phyloP scores from a whole-genome alignment of 225 moss, liverwort and hornwort species.

The Marchantia paleacea region DNA sequence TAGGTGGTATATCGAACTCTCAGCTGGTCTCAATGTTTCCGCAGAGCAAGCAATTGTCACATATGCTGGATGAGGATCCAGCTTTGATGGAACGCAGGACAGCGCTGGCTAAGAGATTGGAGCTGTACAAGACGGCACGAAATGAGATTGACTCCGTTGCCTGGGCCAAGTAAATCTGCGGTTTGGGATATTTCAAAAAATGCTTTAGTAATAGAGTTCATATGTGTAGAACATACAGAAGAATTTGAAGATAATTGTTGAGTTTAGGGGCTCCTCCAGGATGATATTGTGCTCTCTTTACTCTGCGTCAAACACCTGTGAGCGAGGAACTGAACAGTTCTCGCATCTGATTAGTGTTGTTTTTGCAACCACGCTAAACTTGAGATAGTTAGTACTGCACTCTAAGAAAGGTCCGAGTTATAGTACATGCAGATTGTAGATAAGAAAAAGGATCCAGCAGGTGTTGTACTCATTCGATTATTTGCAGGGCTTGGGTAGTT shows the following conservation, averaged over 20 bases:
- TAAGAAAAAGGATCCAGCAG: constrained; percentile 6
- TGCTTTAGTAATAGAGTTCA: neutral
- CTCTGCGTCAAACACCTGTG: neutral
- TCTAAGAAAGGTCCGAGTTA: constrained; percentile 3
- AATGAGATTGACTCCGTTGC: constrained; percentile 87
- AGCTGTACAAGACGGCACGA: constrained; percentile 77
- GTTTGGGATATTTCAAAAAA: neutral
- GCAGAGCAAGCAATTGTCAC: constrained; percentile 58
- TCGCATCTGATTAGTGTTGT: neutral
- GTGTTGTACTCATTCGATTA: constrained; percentile 12
- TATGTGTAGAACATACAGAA: neutral
- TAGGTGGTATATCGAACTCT: neutral
- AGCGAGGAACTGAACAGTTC: neutral
- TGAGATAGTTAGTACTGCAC: neutral
- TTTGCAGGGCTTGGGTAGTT: constrained; percentile 8
- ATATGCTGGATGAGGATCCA: constrained; percentile 82
- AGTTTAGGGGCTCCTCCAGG: neutral
- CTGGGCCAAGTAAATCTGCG: constrained; percentile 60
- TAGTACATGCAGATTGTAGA: constrained; percentile 17
- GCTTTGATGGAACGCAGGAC: constrained; percentile 73
- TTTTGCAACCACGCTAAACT: neutral
- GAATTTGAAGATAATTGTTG: neutral
- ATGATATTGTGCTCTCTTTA: constrained; percentile 9
- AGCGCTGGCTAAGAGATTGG: constrained; percentile 59
- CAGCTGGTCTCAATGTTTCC: neutral